Conservation (phyloP, 2,329 filamentous ascomycete species). For the Fusarium bulbicola region DNA sequence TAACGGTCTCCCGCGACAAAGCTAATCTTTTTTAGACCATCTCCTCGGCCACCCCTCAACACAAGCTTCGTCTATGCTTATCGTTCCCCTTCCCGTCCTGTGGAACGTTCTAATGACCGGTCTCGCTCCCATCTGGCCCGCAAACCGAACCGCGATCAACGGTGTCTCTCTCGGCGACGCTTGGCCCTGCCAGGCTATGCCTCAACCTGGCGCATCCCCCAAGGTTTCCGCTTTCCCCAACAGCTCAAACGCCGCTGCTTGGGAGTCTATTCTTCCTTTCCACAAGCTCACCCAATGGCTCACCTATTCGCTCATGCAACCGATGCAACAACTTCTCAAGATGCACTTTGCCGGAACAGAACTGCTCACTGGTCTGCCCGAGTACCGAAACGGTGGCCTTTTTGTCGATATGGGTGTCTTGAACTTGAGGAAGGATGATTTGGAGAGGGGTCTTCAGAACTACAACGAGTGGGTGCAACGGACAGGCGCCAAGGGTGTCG, state of each 20-base stretch:
- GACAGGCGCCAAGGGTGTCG: conserved; percentile 69
- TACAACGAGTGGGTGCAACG: conserved; percentile 74
- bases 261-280: conserved; percentile 87
- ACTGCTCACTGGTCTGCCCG: conserved; percentile 85
- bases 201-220: conserved; percentile 60
- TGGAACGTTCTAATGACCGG: conserved; percentile 93
- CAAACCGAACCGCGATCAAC: conserved; percentile 85
- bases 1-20: neutral
- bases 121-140: conserved; percentile 87
- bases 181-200: conserved; percentile 89
- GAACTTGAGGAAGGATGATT: conserved; percentile 75
- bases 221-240: conserved; percentile 41
- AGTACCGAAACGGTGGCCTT: conserved; percentile 91
- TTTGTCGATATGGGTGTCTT: conserved; percentile 86
- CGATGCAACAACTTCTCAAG: conserved; percentile 82
- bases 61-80: conserved; percentile 86
- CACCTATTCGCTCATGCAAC: conserved; percentile 91
- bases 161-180: conserved; percentile 90
- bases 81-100: conserved; percentile 85
- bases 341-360: conserved; percentile 84
- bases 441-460: conserved; percentile 72
- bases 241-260: conserved; percentile 49
- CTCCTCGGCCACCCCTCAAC: conserved; percentile 92
- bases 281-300: conserved; percentile 97
- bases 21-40: conserved; percentile 70